Evolutionary conservation across 2,329 filamentous ascomycete genomes (phyloP).

Genomic region (Lachnellula arida): DNA sequence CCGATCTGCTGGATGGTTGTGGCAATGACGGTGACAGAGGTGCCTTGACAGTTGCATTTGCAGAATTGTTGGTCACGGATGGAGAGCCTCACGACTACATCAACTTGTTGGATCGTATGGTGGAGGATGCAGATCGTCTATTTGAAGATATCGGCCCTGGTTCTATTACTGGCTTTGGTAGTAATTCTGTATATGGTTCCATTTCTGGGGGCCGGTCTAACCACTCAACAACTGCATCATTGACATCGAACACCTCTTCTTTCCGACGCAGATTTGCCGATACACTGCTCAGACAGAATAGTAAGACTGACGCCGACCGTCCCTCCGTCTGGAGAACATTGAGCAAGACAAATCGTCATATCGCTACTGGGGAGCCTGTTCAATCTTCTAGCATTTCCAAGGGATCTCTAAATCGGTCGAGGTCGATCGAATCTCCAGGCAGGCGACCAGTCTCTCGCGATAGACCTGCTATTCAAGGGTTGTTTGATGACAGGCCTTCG

Average conservation of each 20-base stretch:
- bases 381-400: constrained; percentile 58
- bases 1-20: constrained; percentile 83
- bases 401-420: constrained; percentile 62
- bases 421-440: constrained; percentile 67
- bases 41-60: constrained; percentile 81
- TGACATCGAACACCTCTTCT: constrained; percentile 83
- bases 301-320: constrained; percentile 63
- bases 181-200: constrained; percentile 22
- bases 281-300: constrained; percentile 70
- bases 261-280: constrained; percentile 81
- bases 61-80: constrained; percentile 76
- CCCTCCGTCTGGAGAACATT: constrained; percentile 81
- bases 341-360: constrained; percentile 69
- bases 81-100: constrained; percentile 78
- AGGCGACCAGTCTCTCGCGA: constrained; percentile 55
- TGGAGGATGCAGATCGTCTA: constrained; percentile 85
- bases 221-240: constrained; percentile 53
- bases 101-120: constrained; percentile 79
- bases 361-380: constrained; percentile 51
- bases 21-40: constrained; percentile 88
- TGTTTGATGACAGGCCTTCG: constrained; percentile 58
- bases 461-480: constrained; percentile 55
- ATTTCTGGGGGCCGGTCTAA: constrained; percentile 25
- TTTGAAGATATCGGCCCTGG: constrained; percentile 59
- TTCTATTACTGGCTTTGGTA: constrained; percentile 17